Percentiles rank a stretch among this genome's conserved stretches.
Evolutionary conservation across 2,329 filamentous ascomycete genomes (phyloP).

Genomic region (Amylocarpus encephaloides): DNA sequence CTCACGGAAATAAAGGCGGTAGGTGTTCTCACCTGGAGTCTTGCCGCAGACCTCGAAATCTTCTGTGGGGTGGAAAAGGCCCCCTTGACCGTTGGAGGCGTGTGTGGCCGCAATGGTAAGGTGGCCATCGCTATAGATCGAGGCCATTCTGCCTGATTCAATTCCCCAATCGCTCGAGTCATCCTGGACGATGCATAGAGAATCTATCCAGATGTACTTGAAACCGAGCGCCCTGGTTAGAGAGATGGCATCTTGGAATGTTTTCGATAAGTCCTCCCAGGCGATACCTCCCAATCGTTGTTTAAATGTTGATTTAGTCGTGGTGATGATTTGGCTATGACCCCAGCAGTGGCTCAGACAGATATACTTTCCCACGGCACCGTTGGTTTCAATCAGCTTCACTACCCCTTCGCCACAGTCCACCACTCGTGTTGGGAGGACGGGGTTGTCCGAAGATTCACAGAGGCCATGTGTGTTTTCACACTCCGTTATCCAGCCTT

Average conservation of each 20-base stretch:
- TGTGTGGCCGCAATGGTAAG: constrained; percentile 14
- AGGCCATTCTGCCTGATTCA: constrained; percentile 13
- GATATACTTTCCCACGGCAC: not conserved
- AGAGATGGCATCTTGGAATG: constrained; percentile 24
- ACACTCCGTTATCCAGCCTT: not conserved
- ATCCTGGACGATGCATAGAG: constrained; percentile 14
- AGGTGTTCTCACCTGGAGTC: not conserved
- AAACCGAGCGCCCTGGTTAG: constrained; percentile 16
- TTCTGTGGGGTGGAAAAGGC: constrained; percentile 2
- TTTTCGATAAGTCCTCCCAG: constrained; percentile 14
- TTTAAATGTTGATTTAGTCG: not conserved
- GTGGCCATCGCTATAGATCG: constrained; percentile 6
- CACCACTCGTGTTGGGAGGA: not conserved
- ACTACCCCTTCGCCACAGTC: not conserved
- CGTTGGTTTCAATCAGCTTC: constrained; percentile 1
- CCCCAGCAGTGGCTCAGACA: constrained; percentile 17
- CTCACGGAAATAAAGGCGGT: not conserved
- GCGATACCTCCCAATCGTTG: constrained; percentile 5
- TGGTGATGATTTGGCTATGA: not conserved
- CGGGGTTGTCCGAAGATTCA: not conserved
- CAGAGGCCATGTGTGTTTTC: not conserved
- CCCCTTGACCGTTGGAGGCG: constrained; percentile 4
- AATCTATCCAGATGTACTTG: constrained; percentile 27
- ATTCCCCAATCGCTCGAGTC: constrained; percentile 17
- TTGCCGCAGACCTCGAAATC: not conserved